Percentiles rank a stretch among this genome's conserved stretches.
phyloP scores from a whole-genome alignment of 306 rosid genomes.

The Malus sieversii region DNA sequence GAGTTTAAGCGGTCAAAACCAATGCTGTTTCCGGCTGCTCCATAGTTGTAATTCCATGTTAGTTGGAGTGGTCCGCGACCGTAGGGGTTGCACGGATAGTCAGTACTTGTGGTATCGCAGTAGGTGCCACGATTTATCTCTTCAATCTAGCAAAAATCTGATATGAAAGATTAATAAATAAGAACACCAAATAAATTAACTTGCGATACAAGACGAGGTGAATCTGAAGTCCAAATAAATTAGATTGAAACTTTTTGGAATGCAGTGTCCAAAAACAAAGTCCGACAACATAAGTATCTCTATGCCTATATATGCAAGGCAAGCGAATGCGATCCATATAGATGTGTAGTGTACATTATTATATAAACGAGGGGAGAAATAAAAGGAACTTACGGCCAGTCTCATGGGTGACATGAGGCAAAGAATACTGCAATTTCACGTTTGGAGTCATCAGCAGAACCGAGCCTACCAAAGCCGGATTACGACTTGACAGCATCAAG shows the following conservation, averaged over 20 bases:
- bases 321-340: neutral
- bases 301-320: neutral
- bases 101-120: neutral
- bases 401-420: neutral
- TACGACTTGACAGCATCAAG: neutral
- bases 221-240: too few relatives aligned
- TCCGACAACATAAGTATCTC: too few relatives aligned
- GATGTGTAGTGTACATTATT: neutral
- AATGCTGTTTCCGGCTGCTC: neutral
- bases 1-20: conserved; percentile 1
- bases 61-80: conserved; percentile 18
- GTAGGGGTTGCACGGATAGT: conserved; percentile 10
- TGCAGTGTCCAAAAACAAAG: too few relatives aligned
- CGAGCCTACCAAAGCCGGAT: neutral
- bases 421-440: neutral
- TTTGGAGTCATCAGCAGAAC: neutral
- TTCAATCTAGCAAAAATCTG: conserved; percentile 22
- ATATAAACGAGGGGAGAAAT: neutral
- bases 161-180: neutral
- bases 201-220: too few relatives aligned
- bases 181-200: neutral
- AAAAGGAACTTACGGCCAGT: neutral
- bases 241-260: too few relatives aligned
- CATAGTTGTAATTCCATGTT: conserved; percentile 12
- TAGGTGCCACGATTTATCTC: neutral